These are phyloP conservation scores for Priceomyces haplophilus DNA, from an alignment of 805 yeast genomes.

Conservation along the genomic window DNA sequence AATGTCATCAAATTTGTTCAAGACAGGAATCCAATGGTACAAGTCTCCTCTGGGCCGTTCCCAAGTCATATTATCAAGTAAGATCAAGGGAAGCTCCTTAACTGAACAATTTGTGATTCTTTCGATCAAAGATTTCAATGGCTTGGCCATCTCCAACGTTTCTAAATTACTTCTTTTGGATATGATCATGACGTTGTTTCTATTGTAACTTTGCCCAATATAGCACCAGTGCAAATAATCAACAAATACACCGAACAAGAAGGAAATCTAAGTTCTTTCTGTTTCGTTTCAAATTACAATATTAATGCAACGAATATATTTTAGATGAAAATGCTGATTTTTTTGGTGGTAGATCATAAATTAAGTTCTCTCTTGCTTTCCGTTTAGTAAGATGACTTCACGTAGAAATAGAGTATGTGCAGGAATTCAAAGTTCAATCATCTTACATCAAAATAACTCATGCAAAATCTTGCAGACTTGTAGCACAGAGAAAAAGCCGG, in stretches of 20 bases:
- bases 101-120: conserved; percentile 37
- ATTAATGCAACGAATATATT: background rate
- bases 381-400: background rate
- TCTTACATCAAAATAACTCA: no score
- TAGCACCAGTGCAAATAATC: background rate
- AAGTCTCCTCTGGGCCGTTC: conserved; percentile 66
- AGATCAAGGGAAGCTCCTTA: conserved; percentile 37
- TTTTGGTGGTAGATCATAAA: background rate
- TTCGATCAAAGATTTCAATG: conserved; percentile 30
- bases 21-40: conserved; percentile 70
- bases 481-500: no score
- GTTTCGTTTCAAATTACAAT: background rate
- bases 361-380: background rate
- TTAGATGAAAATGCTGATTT: background rate
- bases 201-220: background rate
- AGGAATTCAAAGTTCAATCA: background rate
- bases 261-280: background rate
- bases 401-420: background rate
- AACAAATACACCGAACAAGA: background rate
- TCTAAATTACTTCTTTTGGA: conserved; percentile 27
- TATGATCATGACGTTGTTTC: conserved; percentile 26
- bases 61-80: conserved; percentile 47
- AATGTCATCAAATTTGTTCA: conserved; percentile 72
- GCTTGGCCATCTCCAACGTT: conserved; percentile 27
- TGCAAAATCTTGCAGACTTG: no score